Evolutionary conservation across 352 stramenopile genomes (phyloP), one percentile per base, ranked within the genome.

Genomic region (Phytophthora boehmeriae): DNA sequence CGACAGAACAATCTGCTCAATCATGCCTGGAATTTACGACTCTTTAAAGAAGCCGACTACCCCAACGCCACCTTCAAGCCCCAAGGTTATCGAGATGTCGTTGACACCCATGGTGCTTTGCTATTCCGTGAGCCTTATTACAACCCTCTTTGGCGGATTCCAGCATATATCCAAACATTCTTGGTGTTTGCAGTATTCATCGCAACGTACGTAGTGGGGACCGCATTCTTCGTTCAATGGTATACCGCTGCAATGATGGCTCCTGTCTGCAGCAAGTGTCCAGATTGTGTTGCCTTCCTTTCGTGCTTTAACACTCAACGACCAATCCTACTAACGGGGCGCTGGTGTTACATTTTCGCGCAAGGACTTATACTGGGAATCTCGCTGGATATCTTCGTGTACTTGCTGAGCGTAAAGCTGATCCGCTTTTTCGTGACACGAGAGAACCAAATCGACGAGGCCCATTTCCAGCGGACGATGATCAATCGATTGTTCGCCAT

Each of bases 21-120:
- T 41, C 82, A 95, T 55, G 80, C 67, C 45, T 95, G 86, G 86
- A 95, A 95, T 35, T 38, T 95, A 8, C 78, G 86, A 0, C 66
- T 95, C 22, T 93, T 95, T 62, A 95, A 95, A 51, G 86, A 95
- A 67, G 86, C 86, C 11, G 84, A 95, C 45, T 95, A 95, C 43
- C 83, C 86, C 6, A 95, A 95, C 59, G 53, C 82, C 28, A 88
- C 70, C 1, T 95, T 95, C 62, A 81, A 80, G 39, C 86, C 86
- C 0, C 78, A 91, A 44, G 83, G 84, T 0, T 95, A 87, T 49
- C 74, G 76, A 0, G 83, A 95, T 34, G 84, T 95, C 1, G 76
- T 93, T 9, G 86, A 95, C 52, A 83, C 78, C 16, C 69, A 89
- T 25, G 86, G 86, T 2, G 68, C 77, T 9, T 8, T 95, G 42